These are phyloP conservation scores for Citrullus mucosospermus DNA, from an alignment of 306 rosid genomes.

Conservation along the genomic window DNA sequence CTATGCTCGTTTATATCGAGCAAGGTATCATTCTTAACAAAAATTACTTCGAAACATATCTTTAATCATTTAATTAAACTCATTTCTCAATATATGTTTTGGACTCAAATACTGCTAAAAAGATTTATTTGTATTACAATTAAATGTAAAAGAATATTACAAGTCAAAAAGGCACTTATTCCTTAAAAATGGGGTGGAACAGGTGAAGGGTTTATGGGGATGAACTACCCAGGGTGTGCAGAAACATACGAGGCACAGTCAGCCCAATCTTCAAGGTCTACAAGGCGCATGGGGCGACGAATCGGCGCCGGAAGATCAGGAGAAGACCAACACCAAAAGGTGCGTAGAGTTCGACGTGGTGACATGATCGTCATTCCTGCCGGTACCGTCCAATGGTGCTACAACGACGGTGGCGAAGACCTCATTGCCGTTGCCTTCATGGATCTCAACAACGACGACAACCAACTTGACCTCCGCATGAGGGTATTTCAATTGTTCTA, in stretches of 20 bases:
- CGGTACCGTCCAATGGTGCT: conserved; percentile 7
- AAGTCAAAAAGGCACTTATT: too few relatives aligned
- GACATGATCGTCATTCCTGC: conserved; percentile 14
- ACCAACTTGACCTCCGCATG: conserved; percentile 15
- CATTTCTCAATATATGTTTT: too few relatives aligned
- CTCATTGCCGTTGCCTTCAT: conserved; percentile 7
- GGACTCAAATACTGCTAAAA: too few relatives aligned
- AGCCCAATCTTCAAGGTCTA: background rate
- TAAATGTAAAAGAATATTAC: too few relatives aligned
- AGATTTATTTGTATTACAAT: too few relatives aligned
- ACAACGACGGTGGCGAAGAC: conserved; percentile 14
- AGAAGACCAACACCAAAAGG: conserved; percentile 16
- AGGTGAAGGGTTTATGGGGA: conserved; percentile 14
- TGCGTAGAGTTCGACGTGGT: conserved; percentile 11
- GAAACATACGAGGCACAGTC: conserved; percentile 13
- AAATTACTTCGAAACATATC: too few relatives aligned
- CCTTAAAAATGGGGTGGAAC: background rate
- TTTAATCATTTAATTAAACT: too few relatives aligned
- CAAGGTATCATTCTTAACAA: background rate
- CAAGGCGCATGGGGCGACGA: background rate
- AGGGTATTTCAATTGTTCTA: conserved; percentile 6
- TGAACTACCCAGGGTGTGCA: conserved; percentile 15
- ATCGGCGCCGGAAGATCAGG: background rate
- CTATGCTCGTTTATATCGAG: conserved; percentile 10
- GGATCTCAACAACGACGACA: conserved; percentile 16